Conservation (phyloP, 768 basidiomycete species). For the Tulasnella sp. region DNA sequence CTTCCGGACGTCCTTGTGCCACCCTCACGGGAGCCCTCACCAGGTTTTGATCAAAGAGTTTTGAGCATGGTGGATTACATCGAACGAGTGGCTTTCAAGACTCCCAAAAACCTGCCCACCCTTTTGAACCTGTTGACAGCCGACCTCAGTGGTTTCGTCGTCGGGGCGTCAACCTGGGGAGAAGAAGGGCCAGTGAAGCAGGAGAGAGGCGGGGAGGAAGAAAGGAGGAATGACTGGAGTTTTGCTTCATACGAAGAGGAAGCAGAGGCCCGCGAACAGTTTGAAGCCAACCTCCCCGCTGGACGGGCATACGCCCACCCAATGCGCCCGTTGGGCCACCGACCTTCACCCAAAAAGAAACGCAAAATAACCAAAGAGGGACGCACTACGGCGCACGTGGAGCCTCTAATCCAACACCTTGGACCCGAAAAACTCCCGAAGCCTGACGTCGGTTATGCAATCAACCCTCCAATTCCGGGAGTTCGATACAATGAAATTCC, state of each 20-base stretch:
- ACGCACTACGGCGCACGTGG: not conserved
- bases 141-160: constrained; percentile 4
- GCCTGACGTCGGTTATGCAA: not conserved
- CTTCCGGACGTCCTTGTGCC: not conserved
- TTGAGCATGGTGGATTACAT: not conserved
- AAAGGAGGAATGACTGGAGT: not conserved
- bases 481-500: not conserved
- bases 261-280: constrained; percentile 3
- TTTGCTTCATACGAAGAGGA: constrained; percentile 15
- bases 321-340: not conserved
- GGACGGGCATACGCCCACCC: not conserved
- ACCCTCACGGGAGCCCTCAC: not conserved
- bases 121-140: constrained; percentile 1
- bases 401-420: not conserved
- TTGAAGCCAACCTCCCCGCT: not conserved
- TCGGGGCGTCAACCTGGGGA: not conserved
- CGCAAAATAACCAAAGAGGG: not conserved
- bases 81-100: not conserved
- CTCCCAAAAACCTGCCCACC: not conserved
- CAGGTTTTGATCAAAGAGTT: not conserved
- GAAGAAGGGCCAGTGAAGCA: not conserved
- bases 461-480: not conserved
- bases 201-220: not conserved
- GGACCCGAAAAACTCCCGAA: not conserved
- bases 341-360: not conserved